These are phyloP conservation scores for Cyclanthera cordifolia DNA, from an alignment of 306 rosid genomes.

Conservation along the genomic window DNA sequence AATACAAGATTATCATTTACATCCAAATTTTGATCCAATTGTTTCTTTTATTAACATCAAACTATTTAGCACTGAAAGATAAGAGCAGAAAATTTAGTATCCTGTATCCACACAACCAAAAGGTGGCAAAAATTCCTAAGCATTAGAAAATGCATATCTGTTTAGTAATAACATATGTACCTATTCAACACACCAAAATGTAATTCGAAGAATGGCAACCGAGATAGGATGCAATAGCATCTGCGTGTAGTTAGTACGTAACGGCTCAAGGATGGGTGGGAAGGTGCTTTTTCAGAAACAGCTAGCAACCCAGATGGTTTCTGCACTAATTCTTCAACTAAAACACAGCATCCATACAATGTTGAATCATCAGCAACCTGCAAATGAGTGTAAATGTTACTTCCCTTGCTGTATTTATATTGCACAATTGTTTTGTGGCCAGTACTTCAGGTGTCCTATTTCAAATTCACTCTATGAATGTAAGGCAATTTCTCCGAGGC, in stretches of 20 bases:
- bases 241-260: slow-evolving; percentile 69
- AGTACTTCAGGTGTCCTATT: background rate
- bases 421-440: background rate
- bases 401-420: background rate
- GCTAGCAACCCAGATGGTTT: slow-evolving; percentile 83
- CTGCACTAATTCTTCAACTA: slow-evolving; percentile 89
- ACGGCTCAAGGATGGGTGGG: slow-evolving; percentile 59
- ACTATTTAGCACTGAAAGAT: background rate
- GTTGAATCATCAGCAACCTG: slow-evolving; percentile 96
- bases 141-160: background rate
- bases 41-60: background rate
- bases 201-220: slow-evolving; percentile 83
- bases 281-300: slow-evolving; percentile 42
- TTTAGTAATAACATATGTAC: slow-evolving; percentile 21
- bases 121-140: background rate
- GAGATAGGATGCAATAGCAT: slow-evolving; percentile 93
- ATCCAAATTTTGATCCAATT: background rate
- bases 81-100: background rate
- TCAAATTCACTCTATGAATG: background rate
- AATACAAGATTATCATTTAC: background rate
- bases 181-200: slow-evolving; percentile 89
- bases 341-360: slow-evolving; percentile 88
- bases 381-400: slow-evolving; percentile 6
- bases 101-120: background rate
- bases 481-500: background rate